phyloP scores from a whole-genome alignment of 2,329 filamentous ascomycete species.

The Aureobasidium sp. region DNA sequence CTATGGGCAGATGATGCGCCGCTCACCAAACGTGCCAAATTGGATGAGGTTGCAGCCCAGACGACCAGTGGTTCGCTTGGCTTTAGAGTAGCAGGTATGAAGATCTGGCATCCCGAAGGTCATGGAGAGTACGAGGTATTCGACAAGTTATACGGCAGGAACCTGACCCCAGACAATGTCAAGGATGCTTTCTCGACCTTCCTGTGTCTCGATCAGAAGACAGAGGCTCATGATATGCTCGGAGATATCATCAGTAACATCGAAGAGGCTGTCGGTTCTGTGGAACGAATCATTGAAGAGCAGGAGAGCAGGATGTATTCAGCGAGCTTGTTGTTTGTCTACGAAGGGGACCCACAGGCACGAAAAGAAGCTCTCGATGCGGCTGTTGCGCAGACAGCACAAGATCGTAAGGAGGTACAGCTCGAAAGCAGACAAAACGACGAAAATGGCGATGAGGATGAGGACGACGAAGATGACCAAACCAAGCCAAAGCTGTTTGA shows the following conservation, averaged over 20 bases:
- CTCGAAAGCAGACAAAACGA: slow-evolving; percentile 18
- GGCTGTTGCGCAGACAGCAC: not conserved
- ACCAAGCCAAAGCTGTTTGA: slow-evolving; percentile 60
- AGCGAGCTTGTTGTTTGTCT: slow-evolving; percentile 57
- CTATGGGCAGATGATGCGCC: slow-evolving; percentile 72
- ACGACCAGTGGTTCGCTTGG: slow-evolving; percentile 56
- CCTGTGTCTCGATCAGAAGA: slow-evolving; percentile 40
- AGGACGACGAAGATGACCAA: slow-evolving; percentile 49
- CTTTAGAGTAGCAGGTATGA: slow-evolving; percentile 61
- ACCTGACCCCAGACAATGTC: slow-evolving; percentile 50
- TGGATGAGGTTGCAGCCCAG: slow-evolving; percentile 53
- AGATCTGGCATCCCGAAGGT: slow-evolving; percentile 41
- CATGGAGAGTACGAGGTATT: slow-evolving; percentile 47
- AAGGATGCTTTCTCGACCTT: slow-evolving; percentile 53
- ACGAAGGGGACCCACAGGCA: slow-evolving; percentile 55
- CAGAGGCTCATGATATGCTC: slow-evolving; percentile 35
- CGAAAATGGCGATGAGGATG: slow-evolving; percentile 41
- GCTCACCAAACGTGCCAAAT: slow-evolving; percentile 49
- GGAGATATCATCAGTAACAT: slow-evolving; percentile 35
- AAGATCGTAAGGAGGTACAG: not conserved
- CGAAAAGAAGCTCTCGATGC: slow-evolving; percentile 31
- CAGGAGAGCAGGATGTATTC: slow-evolving; percentile 64
- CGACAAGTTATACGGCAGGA: slow-evolving; percentile 60
- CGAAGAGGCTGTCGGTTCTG: slow-evolving; percentile 42
- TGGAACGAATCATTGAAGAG: slow-evolving; percentile 50